These are phyloP conservation scores for Hanseniaspora vineae DNA, from an alignment of 805 yeast species.

Conservation along the genomic window DNA sequence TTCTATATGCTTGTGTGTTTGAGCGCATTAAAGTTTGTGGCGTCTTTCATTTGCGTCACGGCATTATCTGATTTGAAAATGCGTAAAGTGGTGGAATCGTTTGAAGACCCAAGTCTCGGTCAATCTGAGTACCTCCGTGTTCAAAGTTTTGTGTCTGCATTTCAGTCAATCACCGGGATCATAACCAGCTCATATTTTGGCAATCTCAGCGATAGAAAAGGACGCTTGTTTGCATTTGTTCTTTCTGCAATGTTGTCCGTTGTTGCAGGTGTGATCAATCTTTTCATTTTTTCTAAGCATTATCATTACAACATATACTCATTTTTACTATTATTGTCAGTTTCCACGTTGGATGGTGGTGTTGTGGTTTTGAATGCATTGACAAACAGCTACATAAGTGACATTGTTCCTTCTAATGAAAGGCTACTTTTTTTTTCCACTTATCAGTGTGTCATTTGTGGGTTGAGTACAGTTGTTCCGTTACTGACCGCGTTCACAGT, in stretches of 20 bases:
- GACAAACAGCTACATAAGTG: constrained; percentile 13
- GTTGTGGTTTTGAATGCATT: constrained; percentile 12
- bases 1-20: neutral
- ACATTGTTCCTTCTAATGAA: constrained; percentile 7
- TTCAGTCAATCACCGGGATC: neutral
- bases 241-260: constrained; percentile 16
- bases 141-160: neutral
- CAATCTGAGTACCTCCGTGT: neutral
- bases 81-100: neutral
- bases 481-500: constrained; percentile 10
- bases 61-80: neutral
- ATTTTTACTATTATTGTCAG: constrained; percentile 5
- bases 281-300: constrained; percentile 2
- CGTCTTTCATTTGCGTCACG: neutral
- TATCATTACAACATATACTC: constrained; percentile 1
- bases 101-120: neutral
- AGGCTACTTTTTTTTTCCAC: constrained; percentile 8
- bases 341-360: constrained; percentile 10
- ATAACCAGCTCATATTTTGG: constrained; percentile 10
- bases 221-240: constrained; percentile 11
- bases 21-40: neutral
- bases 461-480: constrained; percentile 11
- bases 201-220: constrained; percentile 11
- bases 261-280: constrained; percentile 13
- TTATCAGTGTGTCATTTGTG: constrained; percentile 10